Base-by-base conservation (phyloP, 805 yeast genomes). In the Ascoidea rubescens region DNA sequence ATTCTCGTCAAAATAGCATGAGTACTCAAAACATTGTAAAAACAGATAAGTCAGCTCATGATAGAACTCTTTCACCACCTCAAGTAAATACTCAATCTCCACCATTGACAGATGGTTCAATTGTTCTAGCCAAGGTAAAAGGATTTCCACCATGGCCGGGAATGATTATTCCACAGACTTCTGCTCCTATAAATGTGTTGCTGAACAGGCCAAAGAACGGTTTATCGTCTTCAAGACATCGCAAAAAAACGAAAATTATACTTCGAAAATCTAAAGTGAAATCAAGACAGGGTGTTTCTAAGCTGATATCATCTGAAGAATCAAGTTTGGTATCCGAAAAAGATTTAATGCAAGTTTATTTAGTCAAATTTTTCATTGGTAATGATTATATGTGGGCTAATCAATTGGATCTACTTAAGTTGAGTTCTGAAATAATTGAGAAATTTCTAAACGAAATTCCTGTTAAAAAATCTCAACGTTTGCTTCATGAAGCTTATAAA, bases 91-190 rank as follows among this genome's bases (percentile, higher is more conserved):
- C 28, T 21, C 28, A 21, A 21, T 21, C 28, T 21, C 28, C 28
- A 21, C 28, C 28, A 37, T 37, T 37, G 43, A 69, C 67, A 31
- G 77, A 82, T 2, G 81, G 83, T 4, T 66, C 71, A 31, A 65
- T 79, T 5, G 85, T 87, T 0, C 71, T 87, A 30, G 93, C 93
- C 5, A 87, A 87, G 64, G 80, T 87, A 49, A 87, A 86, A 61
- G 95, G 95, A 6, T 87, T 80, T 62, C 86, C 95, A 2, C 84
- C 90, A 46, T 87, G 96, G 96, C 96, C 96, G 0, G 89, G 90
- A 2, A 81, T 87, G 79, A 80, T 86, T 4, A 74, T 87, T 4
- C 82, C 81, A 1, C 75, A 70, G 54, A 71, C 73, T 16, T 64
- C 77, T 5, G 70, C 87, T 5, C 93, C 95, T 0, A 76, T 69